phyloP scores from a whole-genome alignment of 2,329 filamentous ascomycete genomes.

The Aureobasidium pullulans region DNA sequence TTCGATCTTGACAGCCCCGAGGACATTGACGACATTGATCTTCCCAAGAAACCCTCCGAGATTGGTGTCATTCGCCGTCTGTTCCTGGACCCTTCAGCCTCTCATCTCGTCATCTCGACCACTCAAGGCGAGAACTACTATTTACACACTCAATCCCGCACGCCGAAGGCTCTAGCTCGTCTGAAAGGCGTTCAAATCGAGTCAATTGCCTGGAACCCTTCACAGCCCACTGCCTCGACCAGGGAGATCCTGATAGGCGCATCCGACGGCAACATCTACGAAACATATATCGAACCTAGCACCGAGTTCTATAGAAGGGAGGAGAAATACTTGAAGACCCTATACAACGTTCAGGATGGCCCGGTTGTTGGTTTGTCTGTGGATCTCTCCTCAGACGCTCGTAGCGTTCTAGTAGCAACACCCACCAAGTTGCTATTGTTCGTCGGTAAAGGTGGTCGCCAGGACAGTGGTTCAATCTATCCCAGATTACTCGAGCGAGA shows the following conservation, averaged over 20 bases:
- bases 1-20: slow-evolving; percentile 91
- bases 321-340: slow-evolving; percentile 79
- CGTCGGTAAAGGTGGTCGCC: slow-evolving; percentile 65
- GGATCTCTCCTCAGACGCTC: slow-evolving; percentile 65
- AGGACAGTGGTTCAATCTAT: slow-evolving; percentile 74
- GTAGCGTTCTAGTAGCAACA: slow-evolving; percentile 74
- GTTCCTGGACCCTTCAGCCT: slow-evolving; percentile 95
- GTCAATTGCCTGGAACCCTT: slow-evolving; percentile 90
- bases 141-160: slow-evolving; percentile 87
- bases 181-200: slow-evolving; percentile 84
- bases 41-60: slow-evolving; percentile 87
- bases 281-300: slow-evolving; percentile 88
- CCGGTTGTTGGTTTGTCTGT: slow-evolving; percentile 81
- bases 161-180: slow-evolving; percentile 72
- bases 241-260: slow-evolving; percentile 88
- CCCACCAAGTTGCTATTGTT: slow-evolving; percentile 73
- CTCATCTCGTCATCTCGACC: slow-evolving; percentile 86
- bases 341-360: slow-evolving; percentile 76
- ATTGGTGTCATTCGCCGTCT: slow-evolving; percentile 88
- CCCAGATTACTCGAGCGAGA: slow-evolving; percentile 82
- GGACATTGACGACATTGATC: slow-evolving; percentile 95
- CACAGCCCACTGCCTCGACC: slow-evolving; percentile 84
- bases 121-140: slow-evolving; percentile 95
- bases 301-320: slow-evolving; percentile 93
- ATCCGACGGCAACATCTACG: slow-evolving; percentile 90